Evolutionary conservation across 768 basidiomycete genomes (phyloP).

Genomic region (Kwoniella shandongensis): DNA sequence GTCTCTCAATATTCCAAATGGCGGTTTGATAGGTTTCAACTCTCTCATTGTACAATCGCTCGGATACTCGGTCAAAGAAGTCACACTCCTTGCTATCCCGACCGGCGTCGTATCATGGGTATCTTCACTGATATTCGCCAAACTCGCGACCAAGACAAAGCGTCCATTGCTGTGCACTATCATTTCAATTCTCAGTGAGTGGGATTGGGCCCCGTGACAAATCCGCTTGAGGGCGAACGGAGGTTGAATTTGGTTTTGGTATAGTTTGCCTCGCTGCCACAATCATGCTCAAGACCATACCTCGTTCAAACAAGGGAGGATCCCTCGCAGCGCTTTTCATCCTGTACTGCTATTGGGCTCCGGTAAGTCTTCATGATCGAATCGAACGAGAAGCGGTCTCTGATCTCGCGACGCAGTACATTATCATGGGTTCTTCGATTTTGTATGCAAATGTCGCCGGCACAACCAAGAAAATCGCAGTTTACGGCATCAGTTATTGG

Average conservation of each 20-base stretch:
- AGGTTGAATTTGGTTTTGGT: conserved; percentile 14
- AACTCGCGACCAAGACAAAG: conserved; percentile 20
- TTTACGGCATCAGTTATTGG: conserved; percentile 31
- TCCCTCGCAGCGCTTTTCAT: conserved; percentile 29
- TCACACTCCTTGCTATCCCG: conserved; percentile 28
- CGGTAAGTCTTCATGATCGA: neutral
- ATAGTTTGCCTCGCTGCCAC: conserved; percentile 25
- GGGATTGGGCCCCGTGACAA: too few relatives aligned
- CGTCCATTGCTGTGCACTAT: neutral
- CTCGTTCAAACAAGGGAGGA: conserved; percentile 26
- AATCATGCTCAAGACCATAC: conserved; percentile 29
- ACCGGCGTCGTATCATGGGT: conserved; percentile 36
- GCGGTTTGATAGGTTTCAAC: conserved; percentile 23
- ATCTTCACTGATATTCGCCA: conserved; percentile 24
- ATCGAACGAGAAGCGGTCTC: too few relatives aligned
- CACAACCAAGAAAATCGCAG: conserved; percentile 28
- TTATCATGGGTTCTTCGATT: conserved; percentile 16
- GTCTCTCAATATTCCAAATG: neutral
- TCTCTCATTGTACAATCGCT: conserved; percentile 26
- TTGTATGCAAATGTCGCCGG: conserved; percentile 31
- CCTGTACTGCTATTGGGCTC: conserved; percentile 36
- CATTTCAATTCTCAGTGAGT: neutral
- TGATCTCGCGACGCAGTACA: conserved; percentile 22
- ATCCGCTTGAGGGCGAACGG: too few relatives aligned
- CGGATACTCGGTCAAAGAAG: conserved; percentile 22